These are phyloP conservation scores for Phyllostachys edulis DNA, from an alignment of 176 grass and related monocot species.

Conservation along the genomic window DNA sequence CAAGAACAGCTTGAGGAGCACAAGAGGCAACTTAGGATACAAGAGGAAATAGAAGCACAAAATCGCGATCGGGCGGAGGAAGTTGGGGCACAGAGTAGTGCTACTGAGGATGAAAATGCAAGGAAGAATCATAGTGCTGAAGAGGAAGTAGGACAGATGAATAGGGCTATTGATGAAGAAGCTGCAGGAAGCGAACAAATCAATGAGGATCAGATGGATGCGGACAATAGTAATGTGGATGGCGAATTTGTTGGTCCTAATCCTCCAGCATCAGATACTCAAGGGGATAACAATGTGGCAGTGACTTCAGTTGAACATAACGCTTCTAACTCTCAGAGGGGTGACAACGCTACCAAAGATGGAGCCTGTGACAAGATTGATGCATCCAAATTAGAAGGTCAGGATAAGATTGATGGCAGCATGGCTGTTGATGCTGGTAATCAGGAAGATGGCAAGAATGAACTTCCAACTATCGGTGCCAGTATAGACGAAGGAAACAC, in stretches of 20 bases:
- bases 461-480: background rate
- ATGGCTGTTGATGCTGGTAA: background rate
- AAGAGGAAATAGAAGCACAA: constrained; percentile 31
- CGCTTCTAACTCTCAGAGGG: background rate
- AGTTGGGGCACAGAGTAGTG: background rate
- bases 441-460: constrained; percentile 8
- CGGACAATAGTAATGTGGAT: constrained; percentile 9
- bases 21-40: constrained; percentile 41
- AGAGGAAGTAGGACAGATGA: constrained; percentile 13
- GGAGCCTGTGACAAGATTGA: background rate
- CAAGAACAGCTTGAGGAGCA: constrained; percentile 55
- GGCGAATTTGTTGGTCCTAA: constrained; percentile 30
- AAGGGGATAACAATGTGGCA: background rate
- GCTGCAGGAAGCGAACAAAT: constrained; percentile 25
- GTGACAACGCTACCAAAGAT: background rate
- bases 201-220: constrained; percentile 26
- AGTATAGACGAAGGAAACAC: background rate
- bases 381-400: background rate
- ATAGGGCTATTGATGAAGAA: background rate
- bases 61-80: constrained; percentile 9
- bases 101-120: constrained; percentile 30
- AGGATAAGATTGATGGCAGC: background rate
- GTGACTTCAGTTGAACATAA: background rate
- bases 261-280: constrained; percentile 25
- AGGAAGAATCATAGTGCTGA: background rate